Base-by-base conservation (phyloP, 2,329 filamentous ascomycete genomes). In the Raffaelea albimanens region DNA sequence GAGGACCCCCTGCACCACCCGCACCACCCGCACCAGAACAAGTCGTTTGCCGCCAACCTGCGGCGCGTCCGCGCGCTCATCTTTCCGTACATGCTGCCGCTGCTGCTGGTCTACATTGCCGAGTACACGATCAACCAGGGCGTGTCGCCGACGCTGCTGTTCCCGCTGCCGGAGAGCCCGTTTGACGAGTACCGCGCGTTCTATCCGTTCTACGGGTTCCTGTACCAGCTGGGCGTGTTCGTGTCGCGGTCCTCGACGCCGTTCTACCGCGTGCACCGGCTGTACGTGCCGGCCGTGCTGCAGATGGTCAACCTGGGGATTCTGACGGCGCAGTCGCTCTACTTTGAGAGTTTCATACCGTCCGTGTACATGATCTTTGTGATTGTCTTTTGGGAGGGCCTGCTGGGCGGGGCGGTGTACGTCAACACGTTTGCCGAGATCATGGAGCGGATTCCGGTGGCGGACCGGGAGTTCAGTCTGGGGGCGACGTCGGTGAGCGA, bases 41-140 rank as follows among this genome's bases (percentile, higher is more conserved):
- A 19, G 5, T 45, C 64, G 0, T 62, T 82, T 20, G 52, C 54
- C 14, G 57, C 63, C n/a, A 77, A 81, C 48, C 63, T 97, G 31
- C 68, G 67, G n/a, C 82, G 87, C 4, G 79, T 84, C 0, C 75
- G 69, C 52, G 71, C 74, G 0, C 71, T 97, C 2, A 83, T 96
- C 59, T 69, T 94, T 40, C 80, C 80, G 0, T 83, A 83, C 63
- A 97, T 98, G 89, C 73, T 95, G 3, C 93, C 93, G 0, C 74
- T 98, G 14, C 73, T 97, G 31, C 69, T 97, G 16, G 93, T 98
- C 25, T 98, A 96, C 63, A 78, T 97, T 33, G 88, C 90, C 48
- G 93, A 98, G 69, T 98, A 98, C 63, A 94, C 87, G 47, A 96
- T 97, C 65, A 97, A 97, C 67, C 90, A 95, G 68, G 91, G 90